These are phyloP conservation scores for Henningerozyma blattae DNA, from an alignment of 805 yeast genomes.

Conservation along the genomic window DNA sequence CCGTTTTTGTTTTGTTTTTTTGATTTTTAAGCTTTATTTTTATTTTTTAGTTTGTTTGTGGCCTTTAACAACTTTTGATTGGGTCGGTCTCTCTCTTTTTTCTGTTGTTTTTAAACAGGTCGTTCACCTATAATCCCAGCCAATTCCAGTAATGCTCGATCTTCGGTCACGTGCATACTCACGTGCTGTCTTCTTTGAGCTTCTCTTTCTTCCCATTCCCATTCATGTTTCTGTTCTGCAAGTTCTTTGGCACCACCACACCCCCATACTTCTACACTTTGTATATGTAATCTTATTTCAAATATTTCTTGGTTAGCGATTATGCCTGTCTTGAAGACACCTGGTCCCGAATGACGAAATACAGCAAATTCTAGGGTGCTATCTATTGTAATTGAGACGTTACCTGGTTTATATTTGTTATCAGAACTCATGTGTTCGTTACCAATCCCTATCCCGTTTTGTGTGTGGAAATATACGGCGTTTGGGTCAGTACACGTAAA, in stretches of 20 bases:
- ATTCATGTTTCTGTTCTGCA: conserved; percentile 58
- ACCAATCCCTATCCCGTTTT: conserved; percentile 82
- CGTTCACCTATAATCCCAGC: conserved; percentile 48
- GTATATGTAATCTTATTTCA: conserved; percentile 61
- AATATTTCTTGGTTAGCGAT: conserved; percentile 25
- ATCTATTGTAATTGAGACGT: conserved; percentile 70
- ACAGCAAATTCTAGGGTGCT: conserved; percentile 68
- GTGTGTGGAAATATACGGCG: conserved; percentile 53
- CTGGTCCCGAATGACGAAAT: conserved; percentile 42
- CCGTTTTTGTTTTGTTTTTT: no score
- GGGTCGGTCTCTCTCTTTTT: not conserved
- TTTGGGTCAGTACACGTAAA: conserved; percentile 30
- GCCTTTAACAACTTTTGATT: no score
- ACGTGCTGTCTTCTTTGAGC: conserved; percentile 67
- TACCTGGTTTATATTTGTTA: conserved; percentile 51
- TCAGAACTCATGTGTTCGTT: conserved; percentile 48
- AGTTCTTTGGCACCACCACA: conserved; percentile 71
- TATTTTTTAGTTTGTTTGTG: no score
- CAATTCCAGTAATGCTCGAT: conserved; percentile 75
- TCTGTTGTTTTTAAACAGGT: not conserved
- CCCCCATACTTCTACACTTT: conserved; percentile 86
- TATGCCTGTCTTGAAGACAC: conserved; percentile 8
- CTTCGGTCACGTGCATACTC: conserved; percentile 66
- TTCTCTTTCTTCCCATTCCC: conserved; percentile 90
- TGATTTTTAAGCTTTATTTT: no score